Evolutionary conservation across 2,329 filamentous ascomycete genomes (phyloP).

Genomic region (Chaetothyriales sp.): DNA sequence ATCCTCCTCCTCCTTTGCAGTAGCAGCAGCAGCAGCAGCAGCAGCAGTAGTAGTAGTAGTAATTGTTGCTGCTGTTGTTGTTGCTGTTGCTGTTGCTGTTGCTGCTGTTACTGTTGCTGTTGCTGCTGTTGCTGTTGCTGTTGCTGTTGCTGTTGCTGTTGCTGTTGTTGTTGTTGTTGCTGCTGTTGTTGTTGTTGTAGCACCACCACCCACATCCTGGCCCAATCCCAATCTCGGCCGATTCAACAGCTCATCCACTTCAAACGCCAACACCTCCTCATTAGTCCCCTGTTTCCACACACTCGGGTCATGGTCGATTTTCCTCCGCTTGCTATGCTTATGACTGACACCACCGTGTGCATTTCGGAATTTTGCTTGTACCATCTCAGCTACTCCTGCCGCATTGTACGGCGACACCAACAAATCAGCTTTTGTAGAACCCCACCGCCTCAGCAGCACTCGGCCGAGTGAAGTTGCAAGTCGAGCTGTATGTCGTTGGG

Average conservation of each 20-base stretch:
- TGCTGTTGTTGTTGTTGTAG: no score
- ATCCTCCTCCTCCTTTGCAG: neutral
- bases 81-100: no score
- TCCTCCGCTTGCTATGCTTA: neutral
- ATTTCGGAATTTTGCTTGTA: neutral
- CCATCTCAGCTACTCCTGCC: neutral
- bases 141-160: no score
- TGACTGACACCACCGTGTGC: neutral
- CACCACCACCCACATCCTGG: no score
- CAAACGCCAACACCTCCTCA: conserved; percentile 8
- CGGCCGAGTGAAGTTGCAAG: neutral
- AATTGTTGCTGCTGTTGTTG: no score
- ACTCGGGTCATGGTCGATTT: neutral
- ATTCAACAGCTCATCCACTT: conserved; percentile 6
- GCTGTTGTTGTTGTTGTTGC: no score
- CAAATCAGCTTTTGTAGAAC: neutral
- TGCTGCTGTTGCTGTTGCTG: no score
- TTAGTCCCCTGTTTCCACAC: conserved; percentile 4
- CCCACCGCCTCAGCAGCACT: neutral
- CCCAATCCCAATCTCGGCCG: neutral
- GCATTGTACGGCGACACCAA: neutral
- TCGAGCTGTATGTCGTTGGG: neutral
- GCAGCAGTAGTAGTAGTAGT: neutral
- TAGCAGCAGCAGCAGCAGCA: neutral
- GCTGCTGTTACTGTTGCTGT: no score